These are phyloP conservation scores for Begonia masoniana DNA, from an alignment of 306 rosid species.

Conservation along the genomic window DNA sequence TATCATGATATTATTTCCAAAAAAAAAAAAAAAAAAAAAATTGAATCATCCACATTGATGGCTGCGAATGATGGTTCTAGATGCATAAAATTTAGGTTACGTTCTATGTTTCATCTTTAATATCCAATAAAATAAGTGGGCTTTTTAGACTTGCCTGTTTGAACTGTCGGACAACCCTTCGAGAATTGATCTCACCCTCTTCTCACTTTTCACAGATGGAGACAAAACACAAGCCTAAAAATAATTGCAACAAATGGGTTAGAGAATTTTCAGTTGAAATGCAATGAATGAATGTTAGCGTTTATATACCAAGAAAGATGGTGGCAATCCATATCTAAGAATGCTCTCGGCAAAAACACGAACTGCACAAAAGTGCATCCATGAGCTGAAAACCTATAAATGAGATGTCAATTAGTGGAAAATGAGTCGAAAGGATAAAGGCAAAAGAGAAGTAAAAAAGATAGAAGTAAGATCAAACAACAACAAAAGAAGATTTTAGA, in stretches of 20 bases:
- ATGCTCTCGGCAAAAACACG: slow-evolving; percentile 80
- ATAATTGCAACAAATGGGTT: slow-evolving; percentile 13
- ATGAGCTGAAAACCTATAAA: slow-evolving; percentile 76
- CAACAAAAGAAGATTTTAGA: background rate
- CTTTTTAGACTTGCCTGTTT: slow-evolving; percentile 52
- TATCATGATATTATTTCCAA: too few species aligned
- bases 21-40: too few species aligned
- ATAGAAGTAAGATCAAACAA: too few species aligned
- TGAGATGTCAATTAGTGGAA: slow-evolving; percentile 11
- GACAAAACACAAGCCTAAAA: slow-evolving; percentile 79
- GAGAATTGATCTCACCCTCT: slow-evolving; percentile 76
- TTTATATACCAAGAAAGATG: slow-evolving; percentile 63
- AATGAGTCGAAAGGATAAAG: too few species aligned
- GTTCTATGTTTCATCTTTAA: too few species aligned
- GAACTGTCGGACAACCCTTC: slow-evolving; percentile 62
- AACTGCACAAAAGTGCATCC: slow-evolving; percentile 94
- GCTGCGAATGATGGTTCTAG: too few species aligned
- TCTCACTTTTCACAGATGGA: slow-evolving; percentile 61
- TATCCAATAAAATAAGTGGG: too few species aligned
- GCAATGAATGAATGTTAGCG: slow-evolving; percentile 8
- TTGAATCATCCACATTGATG: too few species aligned
- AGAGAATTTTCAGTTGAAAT: slow-evolving; percentile 7
- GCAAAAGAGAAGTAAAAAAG: too few species aligned
- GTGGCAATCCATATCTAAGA: slow-evolving; percentile 90
- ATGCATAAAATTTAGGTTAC: too few species aligned